Evolutionary conservation across 1,284 basidiomycete species (phyloP).

Genomic region (Ganoderma lucidum): DNA sequence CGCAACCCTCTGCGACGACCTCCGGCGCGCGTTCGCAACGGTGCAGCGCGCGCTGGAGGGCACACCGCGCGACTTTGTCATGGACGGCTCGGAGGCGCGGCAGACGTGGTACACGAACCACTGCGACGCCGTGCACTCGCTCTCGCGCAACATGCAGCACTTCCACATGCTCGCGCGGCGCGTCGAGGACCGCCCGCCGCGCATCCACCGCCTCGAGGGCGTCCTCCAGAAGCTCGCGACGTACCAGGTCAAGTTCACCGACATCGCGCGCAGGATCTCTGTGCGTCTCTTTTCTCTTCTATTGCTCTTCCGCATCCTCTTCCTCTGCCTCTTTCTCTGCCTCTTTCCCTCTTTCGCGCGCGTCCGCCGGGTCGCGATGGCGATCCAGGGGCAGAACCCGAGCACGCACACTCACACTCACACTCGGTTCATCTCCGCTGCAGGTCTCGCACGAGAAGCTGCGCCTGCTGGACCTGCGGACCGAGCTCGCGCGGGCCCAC

Average conservation of each 20-base stretch:
- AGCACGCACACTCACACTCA: not conserved
- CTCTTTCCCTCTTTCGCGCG: not conserved
- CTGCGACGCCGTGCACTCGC: conserved; percentile 31
- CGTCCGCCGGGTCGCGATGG: not conserved
- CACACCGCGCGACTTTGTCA: conserved; percentile 28
- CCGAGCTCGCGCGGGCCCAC: conserved; percentile 23
- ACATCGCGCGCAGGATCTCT: conserved; percentile 33
- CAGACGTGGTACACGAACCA: conserved; percentile 35
- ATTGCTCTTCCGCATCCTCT: not conserved
- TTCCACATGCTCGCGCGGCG: conserved; percentile 35
- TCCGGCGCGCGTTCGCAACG: conserved; percentile 22
- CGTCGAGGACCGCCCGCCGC: conserved; percentile 32
- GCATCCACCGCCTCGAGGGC: conserved; percentile 38
- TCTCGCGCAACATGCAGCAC: conserved; percentile 30
- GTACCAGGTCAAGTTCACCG: conserved; percentile 41
- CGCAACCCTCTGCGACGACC: conserved; percentile 27
- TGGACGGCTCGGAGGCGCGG: conserved; percentile 24
- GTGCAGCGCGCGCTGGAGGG: conserved; percentile 33
- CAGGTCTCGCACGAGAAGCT: conserved; percentile 37
- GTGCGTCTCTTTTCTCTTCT: conserved; percentile 20
- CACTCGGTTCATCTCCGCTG: not conserved
- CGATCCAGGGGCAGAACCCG: not conserved
- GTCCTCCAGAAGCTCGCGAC: conserved; percentile 50
- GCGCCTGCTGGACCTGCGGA: conserved; percentile 28
- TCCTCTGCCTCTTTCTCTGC: not conserved